Conservation (phyloP, 176 grass and related monocot genomes). For the Poa annua region DNA sequence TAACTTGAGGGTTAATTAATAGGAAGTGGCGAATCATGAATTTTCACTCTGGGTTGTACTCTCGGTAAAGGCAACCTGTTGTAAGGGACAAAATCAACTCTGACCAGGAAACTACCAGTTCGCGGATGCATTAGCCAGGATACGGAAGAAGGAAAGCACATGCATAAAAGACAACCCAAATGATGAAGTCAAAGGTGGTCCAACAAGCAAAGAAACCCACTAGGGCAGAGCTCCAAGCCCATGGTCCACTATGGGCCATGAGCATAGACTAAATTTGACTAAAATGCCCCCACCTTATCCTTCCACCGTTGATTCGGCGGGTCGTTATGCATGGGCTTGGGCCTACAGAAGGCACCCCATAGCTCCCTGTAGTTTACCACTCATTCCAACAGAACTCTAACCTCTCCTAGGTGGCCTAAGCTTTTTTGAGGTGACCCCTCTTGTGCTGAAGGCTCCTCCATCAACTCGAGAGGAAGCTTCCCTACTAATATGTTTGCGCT, state of each 20-base stretch:
- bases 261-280: slow-evolving; percentile 4
- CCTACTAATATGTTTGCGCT: background rate
- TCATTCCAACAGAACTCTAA: background rate
- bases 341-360: background rate
- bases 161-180: background rate
- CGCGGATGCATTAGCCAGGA: slow-evolving; percentile 6
- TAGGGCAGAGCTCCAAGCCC: background rate
- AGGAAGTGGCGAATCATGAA: slow-evolving; percentile 1
- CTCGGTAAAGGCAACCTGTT: background rate
- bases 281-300: background rate
- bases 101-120: background rate
- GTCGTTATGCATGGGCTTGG: background rate
- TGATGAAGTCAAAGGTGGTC: slow-evolving; percentile 11
- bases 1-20: background rate
- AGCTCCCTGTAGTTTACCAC: background rate
- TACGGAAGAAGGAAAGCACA: background rate
- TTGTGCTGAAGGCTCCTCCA: slow-evolving; percentile 8
- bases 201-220: slow-evolving; percentile 1
- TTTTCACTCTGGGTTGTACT: background rate
- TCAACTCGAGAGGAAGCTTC: background rate
- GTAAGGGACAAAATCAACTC: background rate
- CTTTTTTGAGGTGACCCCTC: background rate
- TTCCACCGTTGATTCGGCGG: background rate
- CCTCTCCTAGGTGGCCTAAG: background rate
- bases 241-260: background rate